Percentiles rank a stretch among this genome's conserved stretches.
Evolutionary conservation across 306 rosid genomes (phyloP).

Genomic region (Amphicarpaea edgeworthii): DNA sequence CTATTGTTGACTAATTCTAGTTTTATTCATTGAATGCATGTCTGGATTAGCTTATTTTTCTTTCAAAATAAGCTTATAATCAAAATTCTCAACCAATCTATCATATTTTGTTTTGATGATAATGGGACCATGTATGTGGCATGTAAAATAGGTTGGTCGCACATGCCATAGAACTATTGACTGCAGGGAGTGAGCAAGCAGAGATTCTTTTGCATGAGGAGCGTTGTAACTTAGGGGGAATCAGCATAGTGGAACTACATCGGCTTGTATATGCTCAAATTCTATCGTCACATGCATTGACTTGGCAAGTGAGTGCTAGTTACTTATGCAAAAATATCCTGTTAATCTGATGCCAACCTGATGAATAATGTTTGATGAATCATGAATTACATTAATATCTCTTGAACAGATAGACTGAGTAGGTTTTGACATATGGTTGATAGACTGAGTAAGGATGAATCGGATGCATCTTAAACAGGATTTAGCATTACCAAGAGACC

Average conservation of each 20-base stretch:
- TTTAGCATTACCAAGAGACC: slow-evolving; percentile 15
- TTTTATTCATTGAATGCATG: background rate
- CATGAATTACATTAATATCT: slow-evolving; percentile 3
- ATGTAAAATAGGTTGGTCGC: slow-evolving; percentile 84
- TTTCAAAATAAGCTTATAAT: slow-evolving; percentile 10
- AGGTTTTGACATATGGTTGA: slow-evolving; percentile 32
- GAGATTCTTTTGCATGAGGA: slow-evolving; percentile 84
- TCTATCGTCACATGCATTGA: slow-evolving; percentile 82
- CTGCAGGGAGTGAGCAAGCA: slow-evolving; percentile 86
- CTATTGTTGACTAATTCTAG: slow-evolving; percentile 18
- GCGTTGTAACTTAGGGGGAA: slow-evolving; percentile 78
- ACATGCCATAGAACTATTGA: slow-evolving; percentile 87
- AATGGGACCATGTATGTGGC: slow-evolving; percentile 39
- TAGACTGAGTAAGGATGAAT: slow-evolving; percentile 33
- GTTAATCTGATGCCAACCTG: slow-evolving; percentile 37
- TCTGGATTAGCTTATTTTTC: slow-evolving; percentile 29
- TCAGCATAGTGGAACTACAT: slow-evolving; percentile 88
- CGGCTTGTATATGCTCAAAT: slow-evolving; percentile 95
- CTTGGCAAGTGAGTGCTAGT: slow-evolving; percentile 88
- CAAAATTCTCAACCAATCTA: slow-evolving; percentile 20
- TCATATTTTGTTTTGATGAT: slow-evolving; percentile 29
- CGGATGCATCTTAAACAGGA: background rate
- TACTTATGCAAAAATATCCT: slow-evolving; percentile 27
- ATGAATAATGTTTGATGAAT: slow-evolving; percentile 27
- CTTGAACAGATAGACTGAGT: background rate